A percentile compares a stretch with the other conserved stretches of the same genome.
Conservation (phyloP, 2,329 filamentous ascomycete genomes). For the Dothistroma pini region DNA sequence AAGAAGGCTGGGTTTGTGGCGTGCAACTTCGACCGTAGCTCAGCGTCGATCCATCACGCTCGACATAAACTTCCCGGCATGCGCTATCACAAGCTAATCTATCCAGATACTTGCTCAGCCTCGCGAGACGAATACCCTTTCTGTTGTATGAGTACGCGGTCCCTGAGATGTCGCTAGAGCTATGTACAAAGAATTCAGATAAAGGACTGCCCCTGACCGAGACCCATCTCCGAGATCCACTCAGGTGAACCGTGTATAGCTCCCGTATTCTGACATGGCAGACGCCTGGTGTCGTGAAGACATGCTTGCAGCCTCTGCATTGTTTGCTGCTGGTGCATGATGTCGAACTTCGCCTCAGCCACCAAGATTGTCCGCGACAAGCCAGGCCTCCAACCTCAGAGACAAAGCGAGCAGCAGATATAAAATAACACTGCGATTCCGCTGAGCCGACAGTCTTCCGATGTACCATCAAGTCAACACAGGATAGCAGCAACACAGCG, state of each 20-base stretch:
- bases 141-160: neutral
- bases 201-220: neutral
- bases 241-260: neutral
- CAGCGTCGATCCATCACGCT: neutral
- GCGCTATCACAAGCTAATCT: neutral
- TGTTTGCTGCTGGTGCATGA: neutral
- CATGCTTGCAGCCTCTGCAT: neutral
- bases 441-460: neutral
- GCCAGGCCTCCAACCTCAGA: neutral
- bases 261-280: neutral
- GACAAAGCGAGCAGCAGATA: neutral
- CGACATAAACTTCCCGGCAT: neutral
- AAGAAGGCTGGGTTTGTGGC: neutral
- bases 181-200: neutral
- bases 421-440: neutral
- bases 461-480: neutral
- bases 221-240: neutral
- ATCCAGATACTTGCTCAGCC: neutral
- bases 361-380: neutral
- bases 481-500: neutral
- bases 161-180: neutral
- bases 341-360: neutral
- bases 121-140: neutral
- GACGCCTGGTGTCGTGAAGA: neutral
- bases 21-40: neutral